Conservation (phyloP, 495 filamentous ascomycete genomes). For the Penicillium lividum region DNA sequence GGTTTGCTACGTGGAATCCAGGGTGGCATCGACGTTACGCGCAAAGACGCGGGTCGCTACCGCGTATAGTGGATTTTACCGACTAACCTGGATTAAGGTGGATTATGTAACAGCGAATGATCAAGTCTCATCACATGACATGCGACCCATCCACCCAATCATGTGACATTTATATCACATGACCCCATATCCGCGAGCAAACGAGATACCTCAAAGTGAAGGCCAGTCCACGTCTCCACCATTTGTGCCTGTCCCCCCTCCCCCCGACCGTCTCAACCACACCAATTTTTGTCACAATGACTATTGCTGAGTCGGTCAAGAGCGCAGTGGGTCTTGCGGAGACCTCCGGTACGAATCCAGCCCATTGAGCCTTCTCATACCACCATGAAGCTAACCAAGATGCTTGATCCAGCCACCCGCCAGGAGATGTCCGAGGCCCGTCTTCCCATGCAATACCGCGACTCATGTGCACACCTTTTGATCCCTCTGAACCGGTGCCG, state of each 20-base stretch:
- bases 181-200: conserved; percentile 25
- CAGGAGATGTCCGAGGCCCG: conserved; percentile 91
- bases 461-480: conserved; percentile 89
- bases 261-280: conserved; percentile 17
- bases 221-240: conserved; percentile 34
- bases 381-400: conserved; percentile 23
- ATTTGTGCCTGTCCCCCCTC: conserved; percentile 19
- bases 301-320: conserved; percentile 55
- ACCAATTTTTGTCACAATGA: conserved; percentile 38
- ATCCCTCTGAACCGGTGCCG: conserved; percentile 96
- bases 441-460: conserved; percentile 86
- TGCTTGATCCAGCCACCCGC: conserved; percentile 61
- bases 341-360: conserved; percentile 40
- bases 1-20: conserved; percentile 22
- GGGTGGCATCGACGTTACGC: conserved; percentile 24
- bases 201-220: conserved; percentile 34
- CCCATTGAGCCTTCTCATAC: conserved; percentile 25
- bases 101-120: neutral
- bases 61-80: conserved; percentile 32
- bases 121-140: neutral
- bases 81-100: conserved; percentile 30
- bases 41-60: conserved; percentile 11
- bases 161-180: conserved; percentile 32
- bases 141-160: neutral
- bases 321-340: conserved; percentile 52